Evolutionary conservation across 179 eudicot species (phyloP), one percentile per base, ranked within the genome.

Genomic region (Nepenthes alata): DNA sequence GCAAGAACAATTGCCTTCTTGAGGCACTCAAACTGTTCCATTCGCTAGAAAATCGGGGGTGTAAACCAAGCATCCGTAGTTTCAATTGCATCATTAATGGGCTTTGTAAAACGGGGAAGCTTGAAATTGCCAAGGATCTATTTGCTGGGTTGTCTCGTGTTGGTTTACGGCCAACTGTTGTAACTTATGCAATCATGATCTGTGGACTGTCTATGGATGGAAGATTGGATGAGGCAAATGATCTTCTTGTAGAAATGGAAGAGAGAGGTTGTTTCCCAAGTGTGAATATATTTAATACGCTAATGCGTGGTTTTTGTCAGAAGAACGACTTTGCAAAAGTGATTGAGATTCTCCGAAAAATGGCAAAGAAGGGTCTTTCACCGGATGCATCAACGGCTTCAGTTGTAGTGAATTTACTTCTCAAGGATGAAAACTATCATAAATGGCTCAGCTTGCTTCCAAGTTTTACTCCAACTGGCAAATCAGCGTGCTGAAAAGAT

Each of bases 221-320:
- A 25, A 61, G 63, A 63, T 53, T 75, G 49, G 74, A 76, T 11
- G 57, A 67, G 73, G 85, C 85, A 4, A 60, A 49, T 39, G 50
- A 16, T 54, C 57, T 80, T 53, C 67, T 80, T 62, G 10, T 62
- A 47, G 77, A 75, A 44, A 83, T 83, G 85, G 79, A 75, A 45
- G 70, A 61, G 16, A 68, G 59, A n/a, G 88, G 85, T 35, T 78
- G 77, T 65, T 64, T 72, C 34, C 79, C 79, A 58, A 72, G 74
- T 75, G 63, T 60, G n/a, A 61, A 70, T 34, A 66, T 72, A 34
- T 80, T 67, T 60, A 80, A 82, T 67, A 67, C 64, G 16, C 74
- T 80, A 25, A 63, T 80, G 75, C 64, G 63, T 35, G 70, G 76
- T 57, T 73, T 64, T 37, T 66, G 74, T 44, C 47, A 66, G 57